Conservation (phyloP, 192 early-diverging fungal species). For the Backusella tuberculispora region DNA sequence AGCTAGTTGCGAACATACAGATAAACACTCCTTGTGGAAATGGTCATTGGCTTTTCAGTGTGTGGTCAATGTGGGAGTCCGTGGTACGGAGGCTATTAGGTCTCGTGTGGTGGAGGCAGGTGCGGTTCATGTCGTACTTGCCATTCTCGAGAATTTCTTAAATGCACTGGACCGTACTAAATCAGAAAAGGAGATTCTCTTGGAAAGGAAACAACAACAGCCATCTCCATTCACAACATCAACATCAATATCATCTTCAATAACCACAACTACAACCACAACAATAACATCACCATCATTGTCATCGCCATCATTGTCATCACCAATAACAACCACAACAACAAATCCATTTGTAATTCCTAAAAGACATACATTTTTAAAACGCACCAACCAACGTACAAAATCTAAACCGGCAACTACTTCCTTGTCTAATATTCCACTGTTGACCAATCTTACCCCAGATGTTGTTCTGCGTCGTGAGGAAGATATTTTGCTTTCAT, state of each 20-base stretch:
- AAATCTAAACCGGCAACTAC: conserved; percentile 27
- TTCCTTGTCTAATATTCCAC: conserved; percentile 34
- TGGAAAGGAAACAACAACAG: background rate
- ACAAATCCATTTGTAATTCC: conserved; percentile 15
- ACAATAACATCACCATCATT: background rate
- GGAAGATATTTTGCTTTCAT: conserved; percentile 80
- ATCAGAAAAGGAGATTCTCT: conserved; percentile 50
- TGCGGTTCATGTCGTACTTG: conserved; percentile 81
- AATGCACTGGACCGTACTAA: conserved; percentile 56
- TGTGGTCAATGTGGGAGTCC: conserved; percentile 85
- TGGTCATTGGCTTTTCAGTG: conserved; percentile 86
- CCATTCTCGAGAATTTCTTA: conserved; percentile 71
- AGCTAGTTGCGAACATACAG: conserved; percentile 54
- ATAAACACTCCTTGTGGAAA: conserved; percentile 75
- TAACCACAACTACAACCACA: background rate
- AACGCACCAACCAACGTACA: conserved; percentile 1
- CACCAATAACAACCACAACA: conserved; percentile 22
- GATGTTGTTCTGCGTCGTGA: conserved; percentile 64
- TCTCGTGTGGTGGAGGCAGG: conserved; percentile 86
- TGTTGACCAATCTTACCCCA: conserved; percentile 40
- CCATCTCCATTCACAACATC: background rate
- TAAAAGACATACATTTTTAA: conserved; percentile 31
- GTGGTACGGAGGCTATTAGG: conserved; percentile 79
- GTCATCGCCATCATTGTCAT: conserved; percentile 10
- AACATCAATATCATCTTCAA: background rate